Evolutionary conservation across 2,329 filamentous ascomycete species (phyloP).

Genomic region (Purpureocillium lavendulum): DNA sequence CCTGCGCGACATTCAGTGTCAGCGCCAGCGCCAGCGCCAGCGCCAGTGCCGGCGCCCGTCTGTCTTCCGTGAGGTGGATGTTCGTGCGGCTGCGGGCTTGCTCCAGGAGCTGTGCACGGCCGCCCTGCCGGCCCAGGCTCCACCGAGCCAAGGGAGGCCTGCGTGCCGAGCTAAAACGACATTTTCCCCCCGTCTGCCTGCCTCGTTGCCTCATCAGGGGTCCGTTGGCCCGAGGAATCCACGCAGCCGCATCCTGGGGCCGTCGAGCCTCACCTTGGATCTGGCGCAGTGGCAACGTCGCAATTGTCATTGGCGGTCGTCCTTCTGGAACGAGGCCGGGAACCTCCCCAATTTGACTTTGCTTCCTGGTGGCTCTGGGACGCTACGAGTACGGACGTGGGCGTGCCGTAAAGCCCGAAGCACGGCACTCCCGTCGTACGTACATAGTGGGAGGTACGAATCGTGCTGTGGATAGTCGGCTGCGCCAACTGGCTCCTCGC

Average conservation of each 20-base stretch:
- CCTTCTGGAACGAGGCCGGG: too few species aligned
- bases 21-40: neutral
- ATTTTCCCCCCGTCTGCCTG: neutral
- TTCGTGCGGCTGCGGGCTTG: too few species aligned
- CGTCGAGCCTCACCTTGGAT: neutral
- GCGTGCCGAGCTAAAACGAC: slow-evolving; percentile 4
- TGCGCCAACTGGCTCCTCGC: neutral
- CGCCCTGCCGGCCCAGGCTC: neutral
- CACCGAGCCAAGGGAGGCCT: slow-evolving; percentile 1
- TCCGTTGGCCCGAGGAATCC: neutral
- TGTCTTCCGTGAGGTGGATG: too few species aligned
- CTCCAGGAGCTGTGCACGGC: too few species aligned
- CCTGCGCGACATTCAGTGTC: neutral
- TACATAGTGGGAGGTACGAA: neutral
- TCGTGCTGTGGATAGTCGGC: too few species aligned
- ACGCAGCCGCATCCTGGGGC: neutral
- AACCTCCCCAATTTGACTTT: too few species aligned
- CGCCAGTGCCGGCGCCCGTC: too few species aligned
- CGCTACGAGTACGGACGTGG: neutral
- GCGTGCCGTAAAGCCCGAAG: too few species aligned
- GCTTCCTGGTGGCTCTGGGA: neutral
- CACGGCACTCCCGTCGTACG: too few species aligned
- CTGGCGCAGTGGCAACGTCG: too few species aligned
- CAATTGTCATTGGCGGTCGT: too few species aligned
- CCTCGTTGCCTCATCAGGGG: neutral